Evolutionary conservation across 169 alveolate species (phyloP).

Genomic region (Eimeria nieschulzi): DNA sequence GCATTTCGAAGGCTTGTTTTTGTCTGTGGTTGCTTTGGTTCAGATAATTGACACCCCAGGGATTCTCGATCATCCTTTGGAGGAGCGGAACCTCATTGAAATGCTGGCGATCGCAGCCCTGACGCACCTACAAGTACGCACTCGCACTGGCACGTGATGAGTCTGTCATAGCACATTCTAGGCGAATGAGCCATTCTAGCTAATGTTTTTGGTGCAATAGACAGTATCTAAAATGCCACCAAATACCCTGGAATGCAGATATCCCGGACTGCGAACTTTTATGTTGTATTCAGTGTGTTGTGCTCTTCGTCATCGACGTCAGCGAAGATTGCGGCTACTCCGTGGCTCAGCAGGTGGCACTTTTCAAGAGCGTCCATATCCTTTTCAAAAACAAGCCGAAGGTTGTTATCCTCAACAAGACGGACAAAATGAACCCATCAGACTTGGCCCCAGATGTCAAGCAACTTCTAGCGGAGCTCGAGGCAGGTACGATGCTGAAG

Average conservation of each 20-base stretch:
- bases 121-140: constrained; percentile 97
- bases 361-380: constrained; percentile 95
- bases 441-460: constrained; percentile 85
- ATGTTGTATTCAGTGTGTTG: constrained; percentile 77
- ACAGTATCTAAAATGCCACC: no score
- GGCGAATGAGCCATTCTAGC: neutral
- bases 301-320: constrained; percentile 93
- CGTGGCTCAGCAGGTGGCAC: constrained; percentile 92
- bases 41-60: constrained; percentile 99
- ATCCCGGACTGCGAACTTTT: no score
- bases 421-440: constrained; percentile 91
- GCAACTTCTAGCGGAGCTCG: constrained; percentile 85
- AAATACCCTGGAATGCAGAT: no score
- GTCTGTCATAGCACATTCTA: neutral
- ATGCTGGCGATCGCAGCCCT: constrained; percentile 99
- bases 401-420: constrained; percentile 95
- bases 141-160: constrained; percentile 30
- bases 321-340: constrained; percentile 98
- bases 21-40: neutral
- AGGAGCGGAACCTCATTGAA: constrained; percentile 98
- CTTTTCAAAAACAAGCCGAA: constrained; percentile 96
- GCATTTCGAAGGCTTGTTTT: no score
- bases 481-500: constrained; percentile 72
- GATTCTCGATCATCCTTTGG: constrained; percentile 97
- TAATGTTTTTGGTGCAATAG: no score